Conservation (phyloP, 2,329 filamentous ascomycete species). For the Fusarium nematophilum region DNA sequence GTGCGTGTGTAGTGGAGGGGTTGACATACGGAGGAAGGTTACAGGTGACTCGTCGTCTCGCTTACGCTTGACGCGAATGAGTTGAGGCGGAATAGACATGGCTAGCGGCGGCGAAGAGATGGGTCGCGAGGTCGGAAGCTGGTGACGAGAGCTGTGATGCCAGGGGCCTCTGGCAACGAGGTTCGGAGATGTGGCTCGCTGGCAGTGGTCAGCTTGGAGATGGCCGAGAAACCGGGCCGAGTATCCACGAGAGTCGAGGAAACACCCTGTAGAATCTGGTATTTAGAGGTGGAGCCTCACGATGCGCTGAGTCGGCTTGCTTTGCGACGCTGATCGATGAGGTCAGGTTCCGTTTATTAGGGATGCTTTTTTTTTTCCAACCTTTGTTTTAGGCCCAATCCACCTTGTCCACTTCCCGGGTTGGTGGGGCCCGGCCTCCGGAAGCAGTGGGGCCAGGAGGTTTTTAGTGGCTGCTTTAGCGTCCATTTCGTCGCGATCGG, state of each 20-base stretch:
- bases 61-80: slow-evolving; percentile 72
- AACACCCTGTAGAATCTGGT: not conserved
- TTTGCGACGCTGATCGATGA: slow-evolving; percentile 21
- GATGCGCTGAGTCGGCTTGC: not conserved
- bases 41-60: slow-evolving; percentile 65
- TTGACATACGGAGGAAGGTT: slow-evolving; percentile 62
- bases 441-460: slow-evolving; percentile 2
- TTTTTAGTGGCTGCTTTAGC: not conserved
- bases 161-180: not conserved
- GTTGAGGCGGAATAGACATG: slow-evolving; percentile 69
- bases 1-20: slow-evolving; percentile 4
- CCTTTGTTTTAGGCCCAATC: not conserved
- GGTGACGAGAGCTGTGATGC: not conserved
- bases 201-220: not conserved
- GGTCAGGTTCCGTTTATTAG: no score
- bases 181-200: not conserved
- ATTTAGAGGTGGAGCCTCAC: not conserved
- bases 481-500: not conserved
- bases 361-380: slow-evolving; percentile 7
- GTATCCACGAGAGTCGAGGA: not conserved
- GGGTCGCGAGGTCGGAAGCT: not conserved
- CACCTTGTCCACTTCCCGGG: slow-evolving; percentile 23
- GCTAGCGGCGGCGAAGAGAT: not conserved
- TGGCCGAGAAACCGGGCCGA: not conserved
- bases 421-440: not conserved